phyloP scores from a whole-genome alignment of 371 early-diverging fungal genomes.

The Capillidium rhysosporum region DNA sequence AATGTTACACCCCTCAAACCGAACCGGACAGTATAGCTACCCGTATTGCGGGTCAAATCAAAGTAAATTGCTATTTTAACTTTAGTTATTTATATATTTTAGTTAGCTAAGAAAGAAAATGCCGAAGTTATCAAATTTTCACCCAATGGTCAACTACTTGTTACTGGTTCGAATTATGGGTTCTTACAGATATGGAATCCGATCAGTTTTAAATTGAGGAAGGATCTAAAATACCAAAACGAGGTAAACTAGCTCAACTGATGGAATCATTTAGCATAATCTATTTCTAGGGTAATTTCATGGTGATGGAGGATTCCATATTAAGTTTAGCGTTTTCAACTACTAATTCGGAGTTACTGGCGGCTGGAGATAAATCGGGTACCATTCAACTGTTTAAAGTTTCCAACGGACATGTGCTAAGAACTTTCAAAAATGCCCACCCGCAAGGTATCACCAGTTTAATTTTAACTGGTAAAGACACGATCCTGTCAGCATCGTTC shows the following conservation, averaged over 20 bases:
- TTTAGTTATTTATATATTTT: neutral
- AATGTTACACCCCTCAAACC: slow-evolving; percentile 26
- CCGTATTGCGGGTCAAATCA: slow-evolving; percentile 43
- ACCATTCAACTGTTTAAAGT: slow-evolving; percentile 73
- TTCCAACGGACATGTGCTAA: slow-evolving; percentile 46
- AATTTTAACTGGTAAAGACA: slow-evolving; percentile 45
- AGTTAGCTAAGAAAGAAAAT: slow-evolving; percentile 76
- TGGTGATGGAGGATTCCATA: slow-evolving; percentile 79
- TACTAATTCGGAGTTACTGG: slow-evolving; percentile 61
- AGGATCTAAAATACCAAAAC: slow-evolving; percentile 74
- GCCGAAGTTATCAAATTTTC: slow-evolving; percentile 61
- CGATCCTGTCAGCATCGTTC: slow-evolving; percentile 55
- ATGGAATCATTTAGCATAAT: neutral
- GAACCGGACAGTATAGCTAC: slow-evolving; percentile 51
- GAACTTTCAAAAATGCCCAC: slow-evolving; percentile 61
- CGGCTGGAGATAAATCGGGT: slow-evolving; percentile 70
- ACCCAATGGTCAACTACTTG: slow-evolving; percentile 58
- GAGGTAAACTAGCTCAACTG: slow-evolving; percentile 22
- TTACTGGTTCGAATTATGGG: slow-evolving; percentile 80
- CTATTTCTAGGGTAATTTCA: slow-evolving; percentile 44
- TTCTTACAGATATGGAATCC: slow-evolving; percentile 89
- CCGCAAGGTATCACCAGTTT: slow-evolving; percentile 63
- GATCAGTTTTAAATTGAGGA: slow-evolving; percentile 67
- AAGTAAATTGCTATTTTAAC: slow-evolving; percentile 22
- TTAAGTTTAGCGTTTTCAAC: slow-evolving; percentile 49